phyloP scores from a whole-genome alignment of 2,329 filamentous ascomycete genomes.

The Drechslera avenae region DNA sequence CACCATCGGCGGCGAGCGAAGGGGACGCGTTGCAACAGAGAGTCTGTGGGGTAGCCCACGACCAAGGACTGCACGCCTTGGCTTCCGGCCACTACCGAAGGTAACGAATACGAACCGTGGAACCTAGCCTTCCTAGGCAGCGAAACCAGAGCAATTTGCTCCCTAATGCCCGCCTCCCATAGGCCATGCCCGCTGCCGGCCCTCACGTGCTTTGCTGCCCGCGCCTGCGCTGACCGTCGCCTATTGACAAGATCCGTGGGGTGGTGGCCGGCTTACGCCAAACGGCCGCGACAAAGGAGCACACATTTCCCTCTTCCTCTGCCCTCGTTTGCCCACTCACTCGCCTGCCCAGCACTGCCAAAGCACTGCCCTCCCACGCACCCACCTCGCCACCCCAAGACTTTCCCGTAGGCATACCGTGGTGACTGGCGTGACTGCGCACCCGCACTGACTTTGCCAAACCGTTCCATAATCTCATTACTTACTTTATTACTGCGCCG shows the following conservation, averaged over 20 bases:
- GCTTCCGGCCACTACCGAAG: no score
- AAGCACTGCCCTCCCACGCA: background rate
- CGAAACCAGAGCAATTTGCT: no score
- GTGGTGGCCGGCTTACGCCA: slow-evolving; percentile 3
- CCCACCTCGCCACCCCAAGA: slow-evolving; percentile 6
- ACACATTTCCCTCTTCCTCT: background rate
- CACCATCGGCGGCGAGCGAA: no score
- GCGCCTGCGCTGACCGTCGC: slow-evolving; percentile 11
- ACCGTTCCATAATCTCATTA: slow-evolving; percentile 24
- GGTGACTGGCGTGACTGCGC: slow-evolving; percentile 10
- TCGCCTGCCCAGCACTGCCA: background rate
- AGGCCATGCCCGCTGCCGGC: slow-evolving; percentile 4
- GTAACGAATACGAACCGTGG: no score
- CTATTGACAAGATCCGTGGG: slow-evolving; percentile 16
- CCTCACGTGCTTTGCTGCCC: slow-evolving; percentile 13
- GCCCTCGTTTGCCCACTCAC: background rate
- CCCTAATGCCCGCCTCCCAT: slow-evolving; percentile 10
- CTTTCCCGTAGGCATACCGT: slow-evolving; percentile 4
- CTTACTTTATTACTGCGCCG: slow-evolving; percentile 7
- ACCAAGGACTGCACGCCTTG: no score
- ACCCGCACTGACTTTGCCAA: slow-evolving; percentile 6
- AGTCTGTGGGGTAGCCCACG: no score
- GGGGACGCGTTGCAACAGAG: no score
- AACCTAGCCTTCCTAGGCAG: no score
- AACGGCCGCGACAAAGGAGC: slow-evolving; percentile 7